These are phyloP conservation scores for Kluyveromyces starmeri DNA, from an alignment of 805 yeast species.

Conservation along the genomic window DNA sequence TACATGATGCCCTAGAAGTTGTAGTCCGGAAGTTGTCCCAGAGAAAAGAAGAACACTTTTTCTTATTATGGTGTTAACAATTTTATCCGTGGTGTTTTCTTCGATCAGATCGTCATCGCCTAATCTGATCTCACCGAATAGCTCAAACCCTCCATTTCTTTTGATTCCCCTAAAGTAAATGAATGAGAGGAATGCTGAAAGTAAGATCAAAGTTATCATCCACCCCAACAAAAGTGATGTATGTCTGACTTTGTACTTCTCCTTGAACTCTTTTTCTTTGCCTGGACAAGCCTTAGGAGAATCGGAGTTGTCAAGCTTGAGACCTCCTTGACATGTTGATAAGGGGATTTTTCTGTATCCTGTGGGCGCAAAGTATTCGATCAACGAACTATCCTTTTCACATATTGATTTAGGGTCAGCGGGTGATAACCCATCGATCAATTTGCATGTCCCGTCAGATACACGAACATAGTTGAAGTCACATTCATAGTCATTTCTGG, in stretches of 20 bases:
- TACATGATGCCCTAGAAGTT: constrained; percentile 12
- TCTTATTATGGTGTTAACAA: constrained; percentile 49
- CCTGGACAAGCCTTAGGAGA: constrained; percentile 81
- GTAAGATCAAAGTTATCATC: constrained; percentile 47
- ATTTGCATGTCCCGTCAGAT: constrained; percentile 73
- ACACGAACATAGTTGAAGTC: constrained; percentile 74
- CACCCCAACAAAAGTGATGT: constrained; percentile 41
- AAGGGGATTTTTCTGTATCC: constrained; percentile 85
- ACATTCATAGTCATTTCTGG: constrained; percentile 86
- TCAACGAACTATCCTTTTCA: constrained; percentile 37
- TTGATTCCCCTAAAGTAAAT: constrained; percentile 76
- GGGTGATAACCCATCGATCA: constrained; percentile 67
- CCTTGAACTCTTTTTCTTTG: constrained; percentile 51
- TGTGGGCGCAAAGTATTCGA: constrained; percentile 79
- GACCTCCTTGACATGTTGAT: constrained; percentile 80
- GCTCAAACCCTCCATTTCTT: constrained; percentile 63
- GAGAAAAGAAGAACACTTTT: constrained; percentile 46
- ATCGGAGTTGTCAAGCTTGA: constrained; percentile 51
- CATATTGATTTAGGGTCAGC: constrained; percentile 58
- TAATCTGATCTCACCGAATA: constrained; percentile 79
- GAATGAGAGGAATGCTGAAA: constrained; percentile 26
- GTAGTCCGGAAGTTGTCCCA: constrained; percentile 22
- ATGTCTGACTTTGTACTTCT: constrained; percentile 48
- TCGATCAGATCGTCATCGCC: constrained; percentile 67
- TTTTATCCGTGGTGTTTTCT: constrained; percentile 49